Evolutionary conservation across 345 rosid genomes (phyloP).

Genomic region (Eucalyptus sideroxylon): DNA sequence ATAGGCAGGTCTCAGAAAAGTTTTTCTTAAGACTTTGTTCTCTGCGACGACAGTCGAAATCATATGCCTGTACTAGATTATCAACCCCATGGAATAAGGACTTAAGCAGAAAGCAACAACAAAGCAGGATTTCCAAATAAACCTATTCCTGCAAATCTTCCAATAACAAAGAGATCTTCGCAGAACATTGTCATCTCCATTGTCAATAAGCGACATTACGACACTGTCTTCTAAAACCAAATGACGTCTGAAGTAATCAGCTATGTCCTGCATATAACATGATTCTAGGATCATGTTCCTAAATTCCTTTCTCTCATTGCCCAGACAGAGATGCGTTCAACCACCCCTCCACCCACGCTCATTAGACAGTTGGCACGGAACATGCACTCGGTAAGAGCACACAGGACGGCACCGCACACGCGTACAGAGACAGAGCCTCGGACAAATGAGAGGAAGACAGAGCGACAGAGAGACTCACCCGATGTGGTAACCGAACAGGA

Average conservation of each 20-base stretch:
- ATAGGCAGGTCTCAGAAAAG: not conserved
- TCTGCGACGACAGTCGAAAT: not conserved
- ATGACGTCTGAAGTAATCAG: not conserved
- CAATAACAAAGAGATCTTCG: not conserved
- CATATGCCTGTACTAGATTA: not conserved
- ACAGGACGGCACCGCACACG: not conserved
- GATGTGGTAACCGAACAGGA: conserved; percentile 80
- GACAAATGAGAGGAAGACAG: not conserved
- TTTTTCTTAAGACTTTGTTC: not conserved
- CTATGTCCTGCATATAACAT: not conserved
- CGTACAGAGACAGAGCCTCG: not conserved
- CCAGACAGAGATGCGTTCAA: not conserved
- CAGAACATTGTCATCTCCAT: not conserved
- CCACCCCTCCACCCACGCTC: not conserved
- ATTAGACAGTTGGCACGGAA: not conserved
- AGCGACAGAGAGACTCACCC: conserved; percentile 17
- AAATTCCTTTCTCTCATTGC: not conserved
- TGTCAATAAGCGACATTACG: not conserved
- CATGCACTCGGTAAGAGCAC: not conserved
- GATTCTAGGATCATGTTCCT: not conserved
- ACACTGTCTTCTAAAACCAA: not conserved
- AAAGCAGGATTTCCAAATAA: not conserved
- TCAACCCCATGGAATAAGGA: not conserved
- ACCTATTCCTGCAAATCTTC: not conserved
- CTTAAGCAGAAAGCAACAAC: not conserved